phyloP scores from a whole-genome alignment of 2,329 filamentous ascomycete species.

The Aspergillus brasiliensis region DNA sequence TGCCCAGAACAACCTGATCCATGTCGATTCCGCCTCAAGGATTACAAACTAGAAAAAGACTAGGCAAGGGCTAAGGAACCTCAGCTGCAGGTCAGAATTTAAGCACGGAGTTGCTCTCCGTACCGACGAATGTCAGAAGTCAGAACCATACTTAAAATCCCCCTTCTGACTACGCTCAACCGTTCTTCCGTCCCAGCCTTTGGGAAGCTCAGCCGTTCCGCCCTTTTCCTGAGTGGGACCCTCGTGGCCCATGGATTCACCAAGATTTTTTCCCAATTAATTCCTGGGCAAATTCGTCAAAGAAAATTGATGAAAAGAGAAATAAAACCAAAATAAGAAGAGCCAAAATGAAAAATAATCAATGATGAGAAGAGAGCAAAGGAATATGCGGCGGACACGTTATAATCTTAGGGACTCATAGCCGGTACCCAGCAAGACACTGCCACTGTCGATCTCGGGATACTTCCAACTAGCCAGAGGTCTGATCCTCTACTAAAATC shows the following conservation, averaged over 20 bases:
- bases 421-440: slow-evolving; percentile 1
- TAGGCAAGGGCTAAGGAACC: neutral
- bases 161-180: neutral
- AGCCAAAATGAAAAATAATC: neutral
- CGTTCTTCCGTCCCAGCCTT: neutral
- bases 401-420: neutral
- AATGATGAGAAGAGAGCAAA: neutral
- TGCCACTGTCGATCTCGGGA: slow-evolving; percentile 11
- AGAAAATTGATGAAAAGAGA: neutral
- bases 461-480: slow-evolving; percentile 3
- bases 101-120: slow-evolving; percentile 1
- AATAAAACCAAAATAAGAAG: neutral
- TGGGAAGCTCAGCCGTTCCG: slow-evolving; percentile 1
- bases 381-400: neutral
- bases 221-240: neutral
- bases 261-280: too few relatives aligned
- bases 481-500: slow-evolving; percentile 8
- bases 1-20: neutral
- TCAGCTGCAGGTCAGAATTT: slow-evolving; percentile 1
- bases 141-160: slow-evolving; percentile 1
- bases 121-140: neutral
- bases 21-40: neutral
- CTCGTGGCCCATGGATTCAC: neutral
- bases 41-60: neutral
- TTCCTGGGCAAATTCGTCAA: too few relatives aligned